Base-by-base conservation (phyloP, 2,329 filamentous ascomycete genomes). In the Mycosphaerella sp. region DNA sequence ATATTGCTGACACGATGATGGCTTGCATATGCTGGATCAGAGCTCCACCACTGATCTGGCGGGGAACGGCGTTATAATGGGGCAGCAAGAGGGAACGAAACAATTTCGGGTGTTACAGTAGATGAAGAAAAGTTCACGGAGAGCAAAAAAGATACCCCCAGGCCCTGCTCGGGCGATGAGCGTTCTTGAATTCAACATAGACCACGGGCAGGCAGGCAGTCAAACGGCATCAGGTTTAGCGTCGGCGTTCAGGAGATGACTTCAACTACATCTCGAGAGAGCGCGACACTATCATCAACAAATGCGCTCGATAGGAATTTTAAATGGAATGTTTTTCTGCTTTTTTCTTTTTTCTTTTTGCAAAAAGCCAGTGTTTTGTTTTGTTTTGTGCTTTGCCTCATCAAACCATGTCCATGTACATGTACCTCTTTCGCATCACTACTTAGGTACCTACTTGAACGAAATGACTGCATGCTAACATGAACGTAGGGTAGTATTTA, bases 161-260 rank as follows among this genome's bases (percentile, higher is more conserved):
- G 59, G 54, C 54, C 59, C 60, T 62, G 60, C 60, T 62, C 60
- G 55, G 54, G 60, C 58, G 58, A 59, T 54, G 49, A 48, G 44
- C 48, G 56, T 56, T 52, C 8, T 60, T 59, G 51, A 59, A 59
- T 62, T 62, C 60, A 62, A 62, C 60, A 62, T 61, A 62, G 60
- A 62, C 55, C 56, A 59, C 57, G 54, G 54, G 55, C 58, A 59
- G 58, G 56, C 57, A 48, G 54, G 47, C 48, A 56, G 53, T 52
- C 21, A 21, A 21, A 58, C 58, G 55, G 11, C 32, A 36, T 60
- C 51, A 59, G 49, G 58, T 56, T 62, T 63, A 63, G 61, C 61
- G 61, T 61, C 53, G 61, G 61, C 61, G 61, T 62, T 62, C 55
- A 48, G 56, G 61, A 63, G 60, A 62, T 62, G 60, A 58, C 51